Conservation (phyloP, 2,329 filamentous ascomycete species). For the Curvularia sp. region DNA sequence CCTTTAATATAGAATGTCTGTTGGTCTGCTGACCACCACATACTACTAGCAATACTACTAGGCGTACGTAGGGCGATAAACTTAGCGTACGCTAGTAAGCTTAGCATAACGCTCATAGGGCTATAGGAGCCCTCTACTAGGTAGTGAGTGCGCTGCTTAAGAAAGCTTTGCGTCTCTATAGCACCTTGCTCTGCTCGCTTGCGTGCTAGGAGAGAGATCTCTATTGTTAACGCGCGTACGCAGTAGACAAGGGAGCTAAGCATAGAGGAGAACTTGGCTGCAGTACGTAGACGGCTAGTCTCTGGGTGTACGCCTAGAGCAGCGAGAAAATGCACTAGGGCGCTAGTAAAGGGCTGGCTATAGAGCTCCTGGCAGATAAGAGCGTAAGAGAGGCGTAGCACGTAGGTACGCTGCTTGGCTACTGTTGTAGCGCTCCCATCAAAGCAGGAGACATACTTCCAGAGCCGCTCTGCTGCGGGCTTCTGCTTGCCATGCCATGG, state of each 20-base stretch:
- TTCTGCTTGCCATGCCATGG: neutral
- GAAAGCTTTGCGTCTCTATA: neutral
- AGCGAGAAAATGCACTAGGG: neutral
- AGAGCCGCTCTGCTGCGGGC: neutral
- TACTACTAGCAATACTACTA: neutral
- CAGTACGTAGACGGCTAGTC: neutral
- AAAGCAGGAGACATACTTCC: neutral
- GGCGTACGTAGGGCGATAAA: constrained; percentile 2
- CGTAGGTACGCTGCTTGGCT: neutral
- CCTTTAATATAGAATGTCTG: constrained; percentile 1
- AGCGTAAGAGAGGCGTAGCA: neutral
- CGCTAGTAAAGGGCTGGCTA: neutral
- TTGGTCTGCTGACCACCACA: neutral
- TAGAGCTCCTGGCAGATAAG: constrained; percentile 2
- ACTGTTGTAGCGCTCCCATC: neutral
- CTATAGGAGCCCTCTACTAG: neutral
- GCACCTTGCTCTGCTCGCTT: neutral
- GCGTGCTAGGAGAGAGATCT: neutral
- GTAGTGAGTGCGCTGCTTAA: neutral
- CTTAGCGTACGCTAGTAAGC: constrained; percentile 5
- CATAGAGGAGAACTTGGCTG: neutral
- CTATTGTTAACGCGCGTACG: neutral
- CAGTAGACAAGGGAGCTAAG: neutral
- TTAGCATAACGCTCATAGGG: neutral
- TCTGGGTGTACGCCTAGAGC: neutral